phyloP scores from a whole-genome alignment of 371 early-diverging fungal genomes.

The Apophysomyces elegans region DNA sequence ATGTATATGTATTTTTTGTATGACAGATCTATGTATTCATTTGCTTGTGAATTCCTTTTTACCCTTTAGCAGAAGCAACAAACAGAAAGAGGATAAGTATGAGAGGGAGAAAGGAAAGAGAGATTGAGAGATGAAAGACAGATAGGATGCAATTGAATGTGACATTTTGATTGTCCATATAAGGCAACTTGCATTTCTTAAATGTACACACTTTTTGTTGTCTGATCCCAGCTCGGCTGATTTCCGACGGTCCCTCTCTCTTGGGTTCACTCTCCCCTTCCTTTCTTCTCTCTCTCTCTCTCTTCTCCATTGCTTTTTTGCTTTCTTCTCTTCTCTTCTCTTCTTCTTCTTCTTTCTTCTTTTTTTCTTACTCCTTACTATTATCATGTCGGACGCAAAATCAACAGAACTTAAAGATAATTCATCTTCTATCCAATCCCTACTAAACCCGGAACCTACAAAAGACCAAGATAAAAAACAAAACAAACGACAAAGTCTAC shows the following conservation, averaged over 20 bases:
- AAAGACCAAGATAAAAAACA: slow-evolving; percentile 14
- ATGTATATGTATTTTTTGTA: too few relatives aligned
- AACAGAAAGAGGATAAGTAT: too few relatives aligned
- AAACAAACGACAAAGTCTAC: slow-evolving; percentile 29
- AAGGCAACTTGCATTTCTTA: slow-evolving; percentile 1
- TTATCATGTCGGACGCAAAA: slow-evolving; percentile 1
- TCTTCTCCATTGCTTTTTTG: slow-evolving; percentile 3
- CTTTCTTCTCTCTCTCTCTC: slow-evolving; percentile 10
- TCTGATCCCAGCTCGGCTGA: slow-evolving; percentile 11
- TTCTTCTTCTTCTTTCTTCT: neutral
- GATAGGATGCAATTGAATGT: neutral
- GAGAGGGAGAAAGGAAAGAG: too few relatives aligned
- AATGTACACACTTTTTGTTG: neutral
- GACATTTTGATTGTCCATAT: neutral
- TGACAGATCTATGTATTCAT: too few relatives aligned
- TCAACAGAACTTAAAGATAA: neutral
- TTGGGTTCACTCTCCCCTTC: slow-evolving; percentile 17
- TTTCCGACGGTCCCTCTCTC: slow-evolving; percentile 15
- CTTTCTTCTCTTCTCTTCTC: neutral
- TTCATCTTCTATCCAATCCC: slow-evolving; percentile 4
- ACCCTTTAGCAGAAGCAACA: too few relatives aligned
- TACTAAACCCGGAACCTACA: neutral
- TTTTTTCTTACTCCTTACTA: neutral
- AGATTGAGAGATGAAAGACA: too few relatives aligned
- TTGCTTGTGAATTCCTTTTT: too few relatives aligned